These are phyloP conservation scores for Entelexis sorbosivorans DNA, from an alignment of 1,139 yeast genomes.

Conservation along the genomic window DNA sequence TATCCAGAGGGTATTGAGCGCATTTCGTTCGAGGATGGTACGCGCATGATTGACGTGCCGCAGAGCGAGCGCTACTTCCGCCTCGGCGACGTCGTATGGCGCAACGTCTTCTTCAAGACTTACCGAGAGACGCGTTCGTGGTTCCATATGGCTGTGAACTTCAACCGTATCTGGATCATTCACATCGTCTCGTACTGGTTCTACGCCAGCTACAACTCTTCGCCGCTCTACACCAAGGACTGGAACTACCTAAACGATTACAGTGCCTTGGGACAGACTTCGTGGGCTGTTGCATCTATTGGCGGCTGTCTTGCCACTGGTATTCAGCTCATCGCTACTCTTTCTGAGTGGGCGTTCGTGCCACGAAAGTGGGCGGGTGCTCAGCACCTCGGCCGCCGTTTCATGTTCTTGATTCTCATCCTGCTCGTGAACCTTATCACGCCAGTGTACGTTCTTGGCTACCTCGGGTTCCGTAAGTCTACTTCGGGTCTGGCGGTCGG, in stretches of 20 bases:
- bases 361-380: conserved; percentile 99
- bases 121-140: conserved; percentile 95
- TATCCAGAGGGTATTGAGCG: conserved; percentile 97
- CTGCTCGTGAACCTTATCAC: conserved; percentile 72
- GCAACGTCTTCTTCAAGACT: conserved; percentile 86
- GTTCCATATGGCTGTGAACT: conserved; percentile 91
- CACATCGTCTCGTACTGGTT: conserved; percentile 88
- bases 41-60: conserved; percentile 83
- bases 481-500: conserved; percentile 72
- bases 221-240: conserved; percentile 76
- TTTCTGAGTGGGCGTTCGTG: conserved; percentile 91
- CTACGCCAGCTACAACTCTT: conserved; percentile 87
- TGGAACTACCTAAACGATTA: conserved; percentile 71
- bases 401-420: conserved; percentile 58
- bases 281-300: conserved; percentile 86
- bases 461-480: conserved; percentile 57
- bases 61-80: conserved; percentile 78
- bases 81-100: conserved; percentile 90
- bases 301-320: conserved; percentile 82
- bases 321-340: conserved; percentile 77
- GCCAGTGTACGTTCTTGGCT: conserved; percentile 72
- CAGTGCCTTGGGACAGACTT: conserved; percentile 72
- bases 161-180: conserved; percentile 95
- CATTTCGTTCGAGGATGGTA: conserved; percentile 80
- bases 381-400: conserved; percentile 84